These are phyloP conservation scores for Mycosphaerella arachidis DNA, from an alignment of 2,329 filamentous ascomycete species.

Conservation along the genomic window DNA sequence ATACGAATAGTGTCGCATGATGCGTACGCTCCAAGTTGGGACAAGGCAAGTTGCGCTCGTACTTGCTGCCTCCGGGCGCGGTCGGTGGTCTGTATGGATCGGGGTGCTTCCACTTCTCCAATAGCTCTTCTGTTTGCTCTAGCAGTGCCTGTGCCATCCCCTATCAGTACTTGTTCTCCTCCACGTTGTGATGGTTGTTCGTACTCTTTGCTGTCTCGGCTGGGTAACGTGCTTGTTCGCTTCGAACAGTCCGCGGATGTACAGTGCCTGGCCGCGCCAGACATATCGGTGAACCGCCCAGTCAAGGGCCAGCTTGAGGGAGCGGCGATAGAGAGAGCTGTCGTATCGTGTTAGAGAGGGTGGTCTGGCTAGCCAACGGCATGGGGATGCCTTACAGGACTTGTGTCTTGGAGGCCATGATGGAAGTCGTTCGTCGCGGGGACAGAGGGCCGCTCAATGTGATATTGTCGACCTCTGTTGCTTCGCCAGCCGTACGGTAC, in stretches of 20 bases:
- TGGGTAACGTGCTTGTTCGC: constrained; percentile 82
- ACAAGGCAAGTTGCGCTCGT: constrained; percentile 82
- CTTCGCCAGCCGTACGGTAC: constrained; percentile 1
- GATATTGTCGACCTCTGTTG: background rate
- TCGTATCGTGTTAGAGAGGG: constrained; percentile 3
- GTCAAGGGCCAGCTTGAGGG: constrained; percentile 87
- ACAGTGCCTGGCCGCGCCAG: constrained; percentile 93
- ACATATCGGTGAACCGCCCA: constrained; percentile 90
- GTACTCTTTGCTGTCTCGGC: constrained; percentile 78
- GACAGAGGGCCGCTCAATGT: constrained; percentile 1
- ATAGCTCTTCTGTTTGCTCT: constrained; percentile 78
- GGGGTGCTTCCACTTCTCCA: constrained; percentile 95
- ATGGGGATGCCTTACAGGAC: constrained; percentile 25
- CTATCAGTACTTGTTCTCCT: background rate
- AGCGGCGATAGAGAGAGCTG: constrained; percentile 79
- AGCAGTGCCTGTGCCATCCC: constrained; percentile 62
- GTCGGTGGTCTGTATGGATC: constrained; percentile 88
- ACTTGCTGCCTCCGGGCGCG: constrained; percentile 94
- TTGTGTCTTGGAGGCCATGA: constrained; percentile 38
- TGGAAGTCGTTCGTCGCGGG: background rate
- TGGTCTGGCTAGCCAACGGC: constrained; percentile 5
- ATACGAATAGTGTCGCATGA: background rate
- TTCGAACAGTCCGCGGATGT: constrained; percentile 92
- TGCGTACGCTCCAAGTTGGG: constrained; percentile 74
- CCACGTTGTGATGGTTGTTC: constrained; percentile 17